Evolutionary conservation across 2,329 filamentous ascomycete species (phyloP), one percentile per base, ranked within the genome.

Genomic region (Apiospora rasikravindrae): DNA sequence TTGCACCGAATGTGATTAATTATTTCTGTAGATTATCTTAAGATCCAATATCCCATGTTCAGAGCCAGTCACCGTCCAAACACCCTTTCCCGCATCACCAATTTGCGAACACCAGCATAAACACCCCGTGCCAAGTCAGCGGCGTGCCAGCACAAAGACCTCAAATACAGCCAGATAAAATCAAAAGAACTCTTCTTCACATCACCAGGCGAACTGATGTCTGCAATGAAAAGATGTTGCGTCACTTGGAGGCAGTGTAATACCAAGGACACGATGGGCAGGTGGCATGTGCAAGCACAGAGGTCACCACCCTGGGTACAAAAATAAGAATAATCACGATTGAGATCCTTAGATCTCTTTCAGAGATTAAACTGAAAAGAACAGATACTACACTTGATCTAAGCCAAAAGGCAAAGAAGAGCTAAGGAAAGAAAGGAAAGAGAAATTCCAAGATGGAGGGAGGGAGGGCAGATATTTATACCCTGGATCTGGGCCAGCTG

Each of bases 351-450:
- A 89, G 90, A 87, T 86, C 87, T 88, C 88, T 94, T 93, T 92
- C 92, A 95, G 93, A 93, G 91, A 94, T 95, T 95, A 95, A 95
- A 94, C 93, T 95, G 91, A 94, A 93, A 94, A 95, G 93, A 95
- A 95, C 92, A 94, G 92, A 94, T 94, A 94, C 92, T 94, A 94
- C 92, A 94, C 92, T 94, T 94, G 92, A 94, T 94, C 92, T 94
- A 70, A 70, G 70, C 70, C 66, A 71, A 71, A 83, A 84, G 86
- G 86, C 86, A 84, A 86, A 81, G 80, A 81, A 77, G 77, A 76
- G 70, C 70, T 78, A 81, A 83, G 75, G 70, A 71, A 4, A 44
- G 69, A 29, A 74, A 57, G 77, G 74, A 37, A 33, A 70, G 66
- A 44, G 57, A 26, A 68, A 64, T 40, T 40, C 49, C 49, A 37